Evolutionary conservation across 1,284 basidiomycete species (phyloP).

Genomic region (Ceratobasidium sp.): DNA sequence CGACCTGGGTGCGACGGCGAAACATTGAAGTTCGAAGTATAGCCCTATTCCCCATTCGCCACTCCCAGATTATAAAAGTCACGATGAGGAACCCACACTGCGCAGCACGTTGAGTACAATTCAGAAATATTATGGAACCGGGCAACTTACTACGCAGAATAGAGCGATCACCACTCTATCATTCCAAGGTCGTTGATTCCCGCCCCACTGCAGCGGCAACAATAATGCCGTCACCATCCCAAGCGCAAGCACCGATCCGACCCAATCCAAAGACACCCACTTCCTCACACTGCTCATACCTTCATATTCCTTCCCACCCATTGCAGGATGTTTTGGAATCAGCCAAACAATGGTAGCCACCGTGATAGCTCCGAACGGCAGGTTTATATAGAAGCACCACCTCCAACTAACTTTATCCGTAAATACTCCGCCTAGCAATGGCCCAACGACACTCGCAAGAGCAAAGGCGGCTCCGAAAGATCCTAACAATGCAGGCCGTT

Average conservation of each 20-base stretch:
- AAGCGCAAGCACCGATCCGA: conserved; percentile 55
- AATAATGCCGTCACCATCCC: conserved; percentile 54
- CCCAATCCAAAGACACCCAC: conserved; percentile 54
- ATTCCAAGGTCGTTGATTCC: conserved; percentile 55
- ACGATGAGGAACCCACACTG: conserved; percentile 52
- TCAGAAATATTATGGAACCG: neutral
- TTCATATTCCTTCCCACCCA: conserved; percentile 30
- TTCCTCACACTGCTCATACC: conserved; percentile 46
- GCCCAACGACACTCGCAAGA: conserved; percentile 50
- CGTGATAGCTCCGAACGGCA: conserved; percentile 56
- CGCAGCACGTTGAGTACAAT: too few relatives aligned
- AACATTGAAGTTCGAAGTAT: conserved; percentile 48
- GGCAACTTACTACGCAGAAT: conserved; percentile 46
- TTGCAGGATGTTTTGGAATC: conserved; percentile 30
- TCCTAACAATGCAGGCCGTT: conserved; percentile 50
- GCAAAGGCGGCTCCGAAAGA: conserved; percentile 51
- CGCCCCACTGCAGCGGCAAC: conserved; percentile 57
- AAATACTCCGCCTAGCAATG: conserved; percentile 58
- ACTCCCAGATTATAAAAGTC: conserved; percentile 54
- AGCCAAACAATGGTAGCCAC: conserved; percentile 38
- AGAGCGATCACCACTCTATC: conserved; percentile 48
- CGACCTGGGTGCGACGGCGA: conserved; percentile 51
- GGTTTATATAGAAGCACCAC: conserved; percentile 54
- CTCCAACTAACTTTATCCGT: conserved; percentile 60
- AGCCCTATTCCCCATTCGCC: conserved; percentile 51